Evolutionary conservation across 2,329 filamentous ascomycete species (phyloP), one percentile per base, ranked within the genome.

Genomic region (Hypoxylon sp.): DNA sequence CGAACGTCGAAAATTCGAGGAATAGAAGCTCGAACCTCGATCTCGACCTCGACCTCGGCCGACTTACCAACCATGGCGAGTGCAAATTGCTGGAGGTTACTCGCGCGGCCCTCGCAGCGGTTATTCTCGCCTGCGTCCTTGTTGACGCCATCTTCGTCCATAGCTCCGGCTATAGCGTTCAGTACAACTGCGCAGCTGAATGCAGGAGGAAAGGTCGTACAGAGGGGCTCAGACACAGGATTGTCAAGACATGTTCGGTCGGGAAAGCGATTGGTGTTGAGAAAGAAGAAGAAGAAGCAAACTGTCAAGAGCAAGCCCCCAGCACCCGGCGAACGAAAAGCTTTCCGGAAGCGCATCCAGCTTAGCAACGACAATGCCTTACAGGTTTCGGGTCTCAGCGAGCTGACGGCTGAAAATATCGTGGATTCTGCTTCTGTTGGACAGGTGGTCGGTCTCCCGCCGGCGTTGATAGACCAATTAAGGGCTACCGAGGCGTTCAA

Each of bases 361-460:
- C 87, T 99, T 64, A 94, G 91, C 82, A 99, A 98, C 80, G 91
- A 92, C 78, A 98, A 97, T 79, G 95, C 95, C 51, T 81, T 97
- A 37, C 87, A 90, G 62, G 90, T 98, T 6, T 75, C 82, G 22
- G 91, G 87, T 10, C 82, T 97, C 70, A 79, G 84, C 62, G 84
- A 89, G 50, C 74, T 97, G 56, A 83, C 79, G 11, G 75, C 79
- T 8, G 80, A 84, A 65, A 85, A 83, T 44, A 80, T 90, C 78
- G 77, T 84, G 17, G 80, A 84, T 56, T 78, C 80, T 28, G 81
- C 82, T 32, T 84, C 86, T 52, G 79, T 85, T 8, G 92, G 91
- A 34, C 85, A 85, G 64, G 85, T 98, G 28, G 80, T 93, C 54
- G 86, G 86, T 1, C 78, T 98, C 26, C 88, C 91, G 6, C 87